These are phyloP conservation scores for Kwoniella shandongensis DNA, from an alignment of 768 basidiomycete genomes.

Conservation along the genomic window DNA sequence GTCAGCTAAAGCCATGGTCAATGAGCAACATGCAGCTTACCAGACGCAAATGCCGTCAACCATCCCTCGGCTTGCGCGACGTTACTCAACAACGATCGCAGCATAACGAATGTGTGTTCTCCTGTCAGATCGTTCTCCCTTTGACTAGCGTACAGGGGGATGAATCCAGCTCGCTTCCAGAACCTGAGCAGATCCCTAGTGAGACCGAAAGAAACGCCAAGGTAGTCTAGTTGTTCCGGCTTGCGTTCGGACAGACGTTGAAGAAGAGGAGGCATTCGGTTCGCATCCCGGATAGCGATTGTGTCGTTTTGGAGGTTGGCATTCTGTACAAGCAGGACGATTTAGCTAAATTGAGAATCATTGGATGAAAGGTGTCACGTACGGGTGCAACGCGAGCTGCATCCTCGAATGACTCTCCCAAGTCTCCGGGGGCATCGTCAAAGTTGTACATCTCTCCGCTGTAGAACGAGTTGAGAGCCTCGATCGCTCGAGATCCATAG, in stretches of 20 bases:
- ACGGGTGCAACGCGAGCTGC: slow-evolving; percentile 52
- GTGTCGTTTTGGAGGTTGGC: slow-evolving; percentile 72
- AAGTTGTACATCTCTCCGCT: slow-evolving; percentile 87
- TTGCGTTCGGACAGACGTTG: slow-evolving; percentile 85
- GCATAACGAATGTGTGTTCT: slow-evolving; percentile 95
- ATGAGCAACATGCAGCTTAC: slow-evolving; percentile 26
- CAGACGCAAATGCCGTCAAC: slow-evolving; percentile 76
- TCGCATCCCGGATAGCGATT: slow-evolving; percentile 66
- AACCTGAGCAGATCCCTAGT: slow-evolving; percentile 84
- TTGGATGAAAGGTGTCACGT: slow-evolving; percentile 4
- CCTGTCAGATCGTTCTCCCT: slow-evolving; percentile 93
- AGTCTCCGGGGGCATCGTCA: slow-evolving; percentile 63
- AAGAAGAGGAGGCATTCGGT: slow-evolving; percentile 86
- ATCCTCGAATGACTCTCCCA: slow-evolving; percentile 65
- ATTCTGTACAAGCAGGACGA: slow-evolving; percentile 50
- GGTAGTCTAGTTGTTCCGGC: slow-evolving; percentile 86
- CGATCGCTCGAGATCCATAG: slow-evolving; percentile 84
- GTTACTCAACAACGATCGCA: slow-evolving; percentile 67
- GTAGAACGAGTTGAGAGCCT: slow-evolving; percentile 85
- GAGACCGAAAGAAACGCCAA: slow-evolving; percentile 94
- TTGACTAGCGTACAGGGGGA: slow-evolving; percentile 89
- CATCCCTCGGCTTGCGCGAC: slow-evolving; percentile 70
- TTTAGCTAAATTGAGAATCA: background rate
- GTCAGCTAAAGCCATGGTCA: background rate
- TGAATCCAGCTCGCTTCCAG: slow-evolving; percentile 92